Base-by-base conservation (phyloP, 1,284 basidiomycete genomes). In the Trichosporon asahii region DNA sequence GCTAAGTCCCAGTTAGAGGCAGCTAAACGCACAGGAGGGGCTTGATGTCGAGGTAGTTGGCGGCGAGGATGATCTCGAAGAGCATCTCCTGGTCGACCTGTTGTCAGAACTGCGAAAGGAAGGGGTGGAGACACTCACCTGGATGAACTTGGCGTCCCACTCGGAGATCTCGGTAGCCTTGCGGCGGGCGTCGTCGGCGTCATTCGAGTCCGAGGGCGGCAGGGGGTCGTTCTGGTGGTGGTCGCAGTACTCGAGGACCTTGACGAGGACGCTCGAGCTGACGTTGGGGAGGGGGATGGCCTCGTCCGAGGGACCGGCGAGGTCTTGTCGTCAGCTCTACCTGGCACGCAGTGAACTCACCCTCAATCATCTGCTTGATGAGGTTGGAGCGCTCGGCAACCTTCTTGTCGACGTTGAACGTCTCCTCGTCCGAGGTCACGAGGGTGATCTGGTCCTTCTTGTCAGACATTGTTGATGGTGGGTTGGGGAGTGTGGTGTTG, bases 21-120 rank as follows among this genome's bases (percentile, higher is more conserved):
- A 15, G 12, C 64, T n/a, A 18, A 35, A 87, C 91, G 77, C 77
- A 96, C 95, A 99, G 89, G 63, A 99, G 88, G 44, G 95, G 92
- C 87, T 99, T 99, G 88, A 99, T 99, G 83, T 99, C 97, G 78
- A 99, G 91, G 85, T 99, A 99, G 87, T 99, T 99, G 73, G 97
- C 97, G 9, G 97, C 97, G 72, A 99, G 90, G 84, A 99, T 99
- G 83, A 99, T 99, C 87, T 99, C 97, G 76, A 99, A 99, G 15
- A 88, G 84, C 87, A 88, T 88, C 79, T 88, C 87, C 85, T 98
- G 95, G 86, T 97, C 95, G 71, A 97, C 86, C 79, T 85, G 68
- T 15, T 11, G 53, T 53, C 33, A 55, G 65, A 23, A 27, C 35
- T n/a, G 35, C 14, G 14, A 37, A 37, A 14, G 35, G 33, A 25